Conservation (phyloP, 2,329 filamentous ascomycete genomes). For the Lachnellula suecica region DNA sequence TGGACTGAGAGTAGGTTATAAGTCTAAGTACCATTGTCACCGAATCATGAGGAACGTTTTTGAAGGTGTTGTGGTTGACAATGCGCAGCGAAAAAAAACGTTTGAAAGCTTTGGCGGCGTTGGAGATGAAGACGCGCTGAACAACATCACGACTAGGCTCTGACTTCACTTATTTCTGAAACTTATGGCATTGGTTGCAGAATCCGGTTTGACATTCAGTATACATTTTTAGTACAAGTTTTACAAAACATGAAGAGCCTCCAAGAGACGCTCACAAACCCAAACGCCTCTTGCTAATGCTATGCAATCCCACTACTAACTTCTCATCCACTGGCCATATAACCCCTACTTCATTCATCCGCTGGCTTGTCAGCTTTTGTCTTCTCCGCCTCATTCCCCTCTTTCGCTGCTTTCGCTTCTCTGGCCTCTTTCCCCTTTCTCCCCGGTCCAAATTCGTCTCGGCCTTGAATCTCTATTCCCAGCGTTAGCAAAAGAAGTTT, state of each 20-base stretch:
- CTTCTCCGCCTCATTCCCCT: slow-evolving; percentile 2
- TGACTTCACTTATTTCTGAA: too few species aligned
- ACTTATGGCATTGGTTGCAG: too few species aligned
- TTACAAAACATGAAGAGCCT: neutral
- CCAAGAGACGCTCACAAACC: slow-evolving; percentile 3
- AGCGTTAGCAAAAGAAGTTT: slow-evolving; percentile 10
- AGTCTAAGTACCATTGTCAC: slow-evolving; percentile 31
- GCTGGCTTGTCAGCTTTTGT: slow-evolving; percentile 13
- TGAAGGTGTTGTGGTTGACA: slow-evolving; percentile 6
- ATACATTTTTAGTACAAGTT: slow-evolving; percentile 16
- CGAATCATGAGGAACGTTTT: slow-evolving; percentile 12
- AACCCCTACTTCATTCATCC: slow-evolving; percentile 9
- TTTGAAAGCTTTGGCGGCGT: slow-evolving; percentile 19
- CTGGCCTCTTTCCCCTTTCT: neutral
- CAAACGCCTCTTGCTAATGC: slow-evolving; percentile 25
- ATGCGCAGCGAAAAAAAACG: slow-evolving; percentile 8
- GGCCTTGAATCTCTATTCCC: slow-evolving; percentile 7
- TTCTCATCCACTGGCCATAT: neutral
- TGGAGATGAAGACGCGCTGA: neutral
- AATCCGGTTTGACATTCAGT: slow-evolving; percentile 13
- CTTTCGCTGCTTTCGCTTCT: neutral
- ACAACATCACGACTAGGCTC: neutral
- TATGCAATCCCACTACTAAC: slow-evolving; percentile 11
- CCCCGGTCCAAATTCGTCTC: slow-evolving; percentile 4
- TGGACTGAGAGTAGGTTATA: slow-evolving; percentile 3